phyloP scores from a whole-genome alignment of 768 basidiomycete genomes.

The Phylloporus sp. region DNA sequence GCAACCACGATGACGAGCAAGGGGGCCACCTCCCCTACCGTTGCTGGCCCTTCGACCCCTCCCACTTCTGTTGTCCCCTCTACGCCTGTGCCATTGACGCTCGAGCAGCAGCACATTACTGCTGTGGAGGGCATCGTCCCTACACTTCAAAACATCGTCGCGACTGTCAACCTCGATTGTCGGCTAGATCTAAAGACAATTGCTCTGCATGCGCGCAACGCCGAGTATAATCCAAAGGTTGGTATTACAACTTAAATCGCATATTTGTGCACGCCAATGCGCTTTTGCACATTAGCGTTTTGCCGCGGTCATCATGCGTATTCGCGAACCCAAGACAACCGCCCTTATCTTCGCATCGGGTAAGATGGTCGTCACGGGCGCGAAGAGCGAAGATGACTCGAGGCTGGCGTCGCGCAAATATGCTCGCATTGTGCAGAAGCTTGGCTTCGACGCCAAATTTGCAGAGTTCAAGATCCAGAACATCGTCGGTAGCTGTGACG shows the following conservation, averaged over 20 bases:
- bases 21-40: slow-evolving; percentile 34
- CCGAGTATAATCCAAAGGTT: slow-evolving; percentile 99
- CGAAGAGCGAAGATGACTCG: slow-evolving; percentile 98
- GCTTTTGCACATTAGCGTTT: slow-evolving; percentile 85
- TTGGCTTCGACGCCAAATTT: slow-evolving; percentile 99
- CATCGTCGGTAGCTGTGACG: slow-evolving; percentile 96
- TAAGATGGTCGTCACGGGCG: slow-evolving; percentile 99
- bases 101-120: slow-evolving; percentile 92
- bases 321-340: slow-evolving; percentile 99
- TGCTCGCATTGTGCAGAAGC: slow-evolving; percentile 98
- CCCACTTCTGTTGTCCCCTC: slow-evolving; percentile 50
- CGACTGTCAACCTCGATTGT: slow-evolving; percentile 97
- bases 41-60: slow-evolving; percentile 58
- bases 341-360: slow-evolving; percentile 99
- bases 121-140: slow-evolving; percentile 98
- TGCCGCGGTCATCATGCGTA: slow-evolving; percentile 99
- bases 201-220: slow-evolving; percentile 94
- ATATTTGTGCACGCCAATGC: slow-evolving; percentile 54
- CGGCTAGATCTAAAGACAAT: slow-evolving; percentile 97
- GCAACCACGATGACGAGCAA: slow-evolving; percentile 30
- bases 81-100: slow-evolving; percentile 69
- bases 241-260: slow-evolving; percentile 41
- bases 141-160: slow-evolving; percentile 99
- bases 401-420: slow-evolving; percentile 96
- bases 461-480: slow-evolving; percentile 99